Evolutionary conservation across 106 monocot genomes (phyloP).

Genomic region (Gastrodia elata): DNA sequence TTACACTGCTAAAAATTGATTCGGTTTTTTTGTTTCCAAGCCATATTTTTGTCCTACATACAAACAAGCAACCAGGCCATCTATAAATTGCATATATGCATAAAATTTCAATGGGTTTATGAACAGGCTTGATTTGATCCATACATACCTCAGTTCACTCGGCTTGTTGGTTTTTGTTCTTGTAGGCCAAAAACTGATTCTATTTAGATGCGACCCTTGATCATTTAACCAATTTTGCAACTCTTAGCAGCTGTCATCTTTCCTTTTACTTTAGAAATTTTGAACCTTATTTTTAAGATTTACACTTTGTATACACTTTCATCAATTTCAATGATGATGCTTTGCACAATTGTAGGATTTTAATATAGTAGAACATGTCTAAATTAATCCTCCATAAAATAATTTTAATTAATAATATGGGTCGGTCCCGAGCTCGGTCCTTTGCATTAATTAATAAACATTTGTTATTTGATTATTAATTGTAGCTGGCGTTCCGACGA

Average conservation of each 20-base stretch:
- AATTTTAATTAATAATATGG: too few relatives aligned
- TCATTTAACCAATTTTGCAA: neutral
- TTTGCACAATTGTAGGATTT: too few relatives aligned
- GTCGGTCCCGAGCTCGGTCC: too few relatives aligned
- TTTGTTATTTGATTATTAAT: too few relatives aligned
- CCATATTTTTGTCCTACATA: neutral
- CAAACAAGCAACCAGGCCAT: neutral
- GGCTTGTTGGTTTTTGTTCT: neutral
- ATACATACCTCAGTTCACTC: too few relatives aligned
- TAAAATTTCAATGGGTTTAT: neutral
- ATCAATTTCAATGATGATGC: too few relatives aligned
- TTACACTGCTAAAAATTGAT: neutral
- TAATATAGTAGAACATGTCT: too few relatives aligned
- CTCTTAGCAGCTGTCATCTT: neutral
- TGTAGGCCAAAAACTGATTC: neutral
- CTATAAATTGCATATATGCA: neutral
- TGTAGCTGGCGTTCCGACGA: too few relatives aligned
- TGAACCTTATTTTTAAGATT: too few relatives aligned
- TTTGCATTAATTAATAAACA: too few relatives aligned
- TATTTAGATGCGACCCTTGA: neutral
- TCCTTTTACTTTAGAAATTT: neutral
- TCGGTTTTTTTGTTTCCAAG: neutral
- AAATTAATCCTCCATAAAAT: too few relatives aligned
- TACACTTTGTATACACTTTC: too few relatives aligned
- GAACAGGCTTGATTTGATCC: neutral